Percentiles rank a stretch among this genome's conserved stretches.
phyloP scores from a whole-genome alignment of 2,329 filamentous ascomycete species.

The Cladosporium sp. region DNA sequence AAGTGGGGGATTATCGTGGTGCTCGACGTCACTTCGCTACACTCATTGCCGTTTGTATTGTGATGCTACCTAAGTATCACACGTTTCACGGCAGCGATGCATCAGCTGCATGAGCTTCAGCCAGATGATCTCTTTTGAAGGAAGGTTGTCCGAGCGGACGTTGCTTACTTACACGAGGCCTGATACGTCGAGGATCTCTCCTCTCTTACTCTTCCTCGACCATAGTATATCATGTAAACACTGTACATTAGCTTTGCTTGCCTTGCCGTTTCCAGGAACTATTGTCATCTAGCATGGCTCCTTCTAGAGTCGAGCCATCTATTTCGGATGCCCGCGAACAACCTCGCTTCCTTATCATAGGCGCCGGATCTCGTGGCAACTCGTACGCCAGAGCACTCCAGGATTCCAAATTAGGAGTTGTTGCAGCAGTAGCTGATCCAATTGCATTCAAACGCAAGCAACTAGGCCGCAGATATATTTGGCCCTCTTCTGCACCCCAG shows the following conservation, averaged over 20 bases:
- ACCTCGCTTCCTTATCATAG: slow-evolving; percentile 66
- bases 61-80: too few species aligned
- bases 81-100: too few species aligned
- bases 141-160: neutral
- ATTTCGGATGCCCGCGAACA: neutral
- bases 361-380: slow-evolving; percentile 72
- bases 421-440: slow-evolving; percentile 78
- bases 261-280: too few species aligned
- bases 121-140: too few species aligned
- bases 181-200: neutral
- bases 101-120: too few species aligned
- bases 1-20: too few species aligned
- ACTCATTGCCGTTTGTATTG: too few species aligned
- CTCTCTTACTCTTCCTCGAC: neutral
- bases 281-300: neutral
- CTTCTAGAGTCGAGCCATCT: neutral
- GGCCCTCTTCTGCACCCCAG: slow-evolving; percentile 49
- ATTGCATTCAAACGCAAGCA: slow-evolving; percentile 66
- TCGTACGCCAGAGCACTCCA: slow-evolving; percentile 65
- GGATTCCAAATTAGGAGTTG: slow-evolving; percentile 58
- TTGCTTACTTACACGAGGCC: neutral
- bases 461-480: slow-evolving; percentile 68
- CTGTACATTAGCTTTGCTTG: too few species aligned
- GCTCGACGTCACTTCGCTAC: too few species aligned
- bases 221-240: neutral